Base-by-base conservation (phyloP, 768 basidiomycete species). In the Phylloporus sp. region DNA sequence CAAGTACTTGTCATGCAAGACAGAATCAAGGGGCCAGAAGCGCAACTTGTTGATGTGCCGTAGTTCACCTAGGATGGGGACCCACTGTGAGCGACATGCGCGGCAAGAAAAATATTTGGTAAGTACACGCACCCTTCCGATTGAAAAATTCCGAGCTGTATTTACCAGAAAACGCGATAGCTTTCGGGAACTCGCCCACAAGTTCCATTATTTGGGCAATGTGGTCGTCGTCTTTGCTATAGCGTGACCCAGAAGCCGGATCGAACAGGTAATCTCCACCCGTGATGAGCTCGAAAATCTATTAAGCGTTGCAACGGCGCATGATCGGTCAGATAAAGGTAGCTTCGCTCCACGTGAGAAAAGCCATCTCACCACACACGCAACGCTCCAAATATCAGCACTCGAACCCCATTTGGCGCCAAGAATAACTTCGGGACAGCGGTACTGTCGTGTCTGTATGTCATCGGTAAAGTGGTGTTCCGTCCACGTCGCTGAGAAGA, bases 391-490 rank as follows among this genome's bases (percentile, higher is more conserved):
- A 20, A 96, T 82, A 68, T 99, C 96, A 21, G 92, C 93, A 56
- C 88, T 92, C 10, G 91, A 75, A 5, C 91, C 90, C 95, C 95
- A 99, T 56, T 90, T 89, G 3, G 91, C 90, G 35, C 95, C 95
- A 2, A 98, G 74, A 38, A 99, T 94, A 48, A 98, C 95, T 66
- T 99, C 95, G 1, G 96, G 95, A 73, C 90, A 92, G 22, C 96
- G 82, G 65, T 98, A 98, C 60, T 98, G 96, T 60, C 95, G 72
- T 22, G 96, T 99, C 71, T 98, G 88, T 57, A 97, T 98, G 59
- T 97, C 96, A 68, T 99, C 95, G 34, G 96, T 98, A 55, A 98
- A 99, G 63, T 98, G 96, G 55, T 97, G 90, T 59, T 95, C 89
- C 24, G 80, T 80, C 88, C 88, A 90, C 1, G 88, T 90, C 9